Conservation (phyloP, 768 basidiomycete genomes). For the Trichaptum fuscoviolaceum region DNA sequence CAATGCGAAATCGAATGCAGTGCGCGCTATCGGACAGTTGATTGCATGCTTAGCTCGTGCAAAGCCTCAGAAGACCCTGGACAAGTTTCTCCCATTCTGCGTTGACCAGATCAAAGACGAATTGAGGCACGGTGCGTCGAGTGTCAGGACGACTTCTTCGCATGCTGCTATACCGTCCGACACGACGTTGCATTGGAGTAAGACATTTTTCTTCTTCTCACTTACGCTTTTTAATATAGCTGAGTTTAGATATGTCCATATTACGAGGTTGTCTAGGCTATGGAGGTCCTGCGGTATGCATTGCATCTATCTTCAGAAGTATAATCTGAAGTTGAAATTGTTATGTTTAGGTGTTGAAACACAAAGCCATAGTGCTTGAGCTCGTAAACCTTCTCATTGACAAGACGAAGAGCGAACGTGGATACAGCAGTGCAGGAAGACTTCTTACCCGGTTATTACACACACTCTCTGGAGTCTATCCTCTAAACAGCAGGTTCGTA, state of each 20-base stretch:
- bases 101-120: constrained; percentile 75
- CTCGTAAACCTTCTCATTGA: constrained; percentile 65
- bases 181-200: constrained; percentile 92
- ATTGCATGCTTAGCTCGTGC: constrained; percentile 80
- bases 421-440: constrained; percentile 76
- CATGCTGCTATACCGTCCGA: constrained; percentile 74
- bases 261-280: constrained; percentile 79
- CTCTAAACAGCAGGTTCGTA: constrained; percentile 72
- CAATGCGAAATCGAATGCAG: constrained; percentile 87
- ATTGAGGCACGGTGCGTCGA: constrained; percentile 85
- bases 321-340: constrained; percentile 8
- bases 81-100: constrained; percentile 78
- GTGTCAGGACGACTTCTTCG: constrained; percentile 72
- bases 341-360: constrained; percentile 53
- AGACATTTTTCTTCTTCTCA: constrained; percentile 20
- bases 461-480: constrained; percentile 71
- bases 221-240: background rate
- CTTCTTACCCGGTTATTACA: constrained; percentile 71
- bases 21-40: constrained; percentile 84
- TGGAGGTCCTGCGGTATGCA: constrained; percentile 56
- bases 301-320: background rate
- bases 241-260: constrained; percentile 62
- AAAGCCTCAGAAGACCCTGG: constrained; percentile 67
- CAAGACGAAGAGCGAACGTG: constrained; percentile 82
- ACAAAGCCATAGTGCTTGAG: constrained; percentile 59